Evolutionary conservation across 805 yeast genomes (phyloP).

Genomic region (Candida yuanshanica): DNA sequence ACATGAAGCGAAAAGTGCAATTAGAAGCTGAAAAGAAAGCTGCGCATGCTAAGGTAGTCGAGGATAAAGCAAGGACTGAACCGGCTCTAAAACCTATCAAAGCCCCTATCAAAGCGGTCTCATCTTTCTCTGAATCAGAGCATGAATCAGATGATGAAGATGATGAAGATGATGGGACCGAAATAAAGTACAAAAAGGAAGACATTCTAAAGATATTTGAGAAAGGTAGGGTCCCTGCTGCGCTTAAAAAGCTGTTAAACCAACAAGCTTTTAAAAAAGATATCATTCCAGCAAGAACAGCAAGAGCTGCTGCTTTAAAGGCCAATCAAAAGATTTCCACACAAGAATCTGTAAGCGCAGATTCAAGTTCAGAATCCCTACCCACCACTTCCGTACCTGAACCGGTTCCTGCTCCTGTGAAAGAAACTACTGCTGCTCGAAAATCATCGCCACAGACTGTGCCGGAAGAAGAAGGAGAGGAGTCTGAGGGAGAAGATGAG

Average conservation of each 20-base stretch:
- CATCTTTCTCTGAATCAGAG: slow-evolving; percentile 12
- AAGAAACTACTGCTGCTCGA: not conserved
- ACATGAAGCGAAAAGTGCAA: not conserved
- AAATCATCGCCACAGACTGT: not conserved
- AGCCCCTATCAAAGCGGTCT: slow-evolving; percentile 8
- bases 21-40: not conserved
- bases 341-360: not conserved
- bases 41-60: too few species aligned
- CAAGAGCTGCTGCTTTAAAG: slow-evolving; percentile 9
- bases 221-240: slow-evolving; percentile 13
- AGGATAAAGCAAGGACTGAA: not conserved
- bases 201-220: slow-evolving; percentile 13
- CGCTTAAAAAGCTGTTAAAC: slow-evolving; percentile 6
- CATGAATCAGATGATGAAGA: slow-evolving; percentile 21
- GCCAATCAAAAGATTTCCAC: slow-evolving; percentile 2
- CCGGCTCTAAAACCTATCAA: not conserved
- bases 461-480: not conserved
- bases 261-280: not conserved
- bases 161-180: slow-evolving; percentile 13
- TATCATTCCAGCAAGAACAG: slow-evolving; percentile 2
- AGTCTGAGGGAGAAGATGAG: too few species aligned
- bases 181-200: slow-evolving; percentile 17
- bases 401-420: not conserved
- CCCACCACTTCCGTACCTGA: not conserved
- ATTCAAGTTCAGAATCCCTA: not conserved